Base-by-base conservation (phyloP, 1,139 yeast species). In the Geotrichum candidum region DNA sequence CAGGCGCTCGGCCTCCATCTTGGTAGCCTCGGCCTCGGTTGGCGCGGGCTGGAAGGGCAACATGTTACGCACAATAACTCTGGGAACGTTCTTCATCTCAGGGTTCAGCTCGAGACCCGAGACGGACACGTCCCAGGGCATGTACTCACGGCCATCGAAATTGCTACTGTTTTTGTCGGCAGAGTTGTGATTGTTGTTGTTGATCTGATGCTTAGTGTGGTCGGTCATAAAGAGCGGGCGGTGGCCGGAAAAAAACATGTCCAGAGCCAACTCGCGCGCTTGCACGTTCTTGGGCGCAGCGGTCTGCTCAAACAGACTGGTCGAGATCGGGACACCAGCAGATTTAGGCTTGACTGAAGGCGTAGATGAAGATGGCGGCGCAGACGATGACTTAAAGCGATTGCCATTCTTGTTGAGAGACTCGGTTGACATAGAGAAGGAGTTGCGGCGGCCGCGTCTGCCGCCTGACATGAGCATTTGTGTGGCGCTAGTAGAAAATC, bases 211-310 rank as follows among this genome's bases (percentile, higher is more conserved):
- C 59, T 29, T 18, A 10, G 29, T 22, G 25, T 53, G 60, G 46
- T 61, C 62, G 48, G 61, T 65, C 67, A 71, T 64, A 54, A 67
- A 67, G 48, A 72, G 65, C 23, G 74, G 74, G 13, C 73, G 65
- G 61, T 72, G 73, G 61, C 72, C 72, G 48, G 73, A 68, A 55
- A 71, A 67, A 58, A 72, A 70, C 56, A 70, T 65, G 41, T 70
- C 70, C 56, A 70, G 64, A 29, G 73, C 73, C 45, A 72, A 64
- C 29, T 45, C 67, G 53, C 59, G 60, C 38, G 59, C 59, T 45
- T 56, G 59, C 41, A 56, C 53, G 38, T 56, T 56, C 27, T 56
- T 56, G n/a, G 59, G 59, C 11, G 59, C 59, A 23, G 59, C 52
- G 7, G 59, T 56, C 48, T 56, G 59, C 54, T 56, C 59, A 41